A percentile compares a stretch with the other conserved stretches of the same genome.
Evolutionary conservation across 2,329 filamentous ascomycete species (phyloP).

Genomic region (Colletotrichum sp.): DNA sequence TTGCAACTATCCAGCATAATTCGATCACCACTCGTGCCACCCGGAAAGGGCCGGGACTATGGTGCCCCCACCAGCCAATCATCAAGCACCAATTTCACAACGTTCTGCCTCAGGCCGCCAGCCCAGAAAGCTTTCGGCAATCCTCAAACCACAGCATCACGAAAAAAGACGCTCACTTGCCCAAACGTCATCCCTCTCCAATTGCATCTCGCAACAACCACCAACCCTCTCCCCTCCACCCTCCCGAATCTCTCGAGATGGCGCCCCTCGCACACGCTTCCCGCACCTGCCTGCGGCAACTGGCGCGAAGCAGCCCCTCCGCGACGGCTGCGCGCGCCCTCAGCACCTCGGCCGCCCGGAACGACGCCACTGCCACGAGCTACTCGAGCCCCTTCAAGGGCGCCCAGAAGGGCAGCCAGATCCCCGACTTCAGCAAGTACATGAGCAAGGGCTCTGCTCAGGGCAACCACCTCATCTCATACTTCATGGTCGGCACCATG

Average conservation of each 20-base stretch:
- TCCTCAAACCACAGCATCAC: conserved; percentile 28
- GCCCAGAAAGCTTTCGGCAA: conserved; percentile 27
- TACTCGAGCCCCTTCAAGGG: conserved; percentile 71
- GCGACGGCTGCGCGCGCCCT: conserved; percentile 55
- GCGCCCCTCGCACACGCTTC: conserved; percentile 72
- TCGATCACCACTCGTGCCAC: conserved; percentile 9
- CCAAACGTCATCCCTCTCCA: conserved; percentile 22
- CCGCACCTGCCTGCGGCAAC: conserved; percentile 70
- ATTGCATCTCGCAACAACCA: conserved; percentile 19
- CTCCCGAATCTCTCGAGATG: conserved; percentile 51
- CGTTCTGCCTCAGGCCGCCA: conserved; percentile 26
- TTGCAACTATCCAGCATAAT: neutral
- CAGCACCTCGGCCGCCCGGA: conserved; percentile 57
- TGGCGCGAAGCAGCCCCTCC: conserved; percentile 44
- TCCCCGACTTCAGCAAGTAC: conserved; percentile 92
- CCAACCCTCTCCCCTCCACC: conserved; percentile 18
- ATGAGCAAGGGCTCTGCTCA: conserved; percentile 70
- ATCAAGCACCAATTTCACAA: conserved; percentile 50
- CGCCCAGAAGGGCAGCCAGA: conserved; percentile 66
- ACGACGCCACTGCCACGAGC: conserved; percentile 47
- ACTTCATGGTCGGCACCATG: conserved; percentile 98
- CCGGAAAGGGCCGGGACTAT: conserved; percentile 23
- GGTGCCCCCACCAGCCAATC: conserved; percentile 44
- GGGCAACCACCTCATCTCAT: conserved; percentile 87
- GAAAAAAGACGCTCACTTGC: conserved; percentile 26